Evolutionary conservation across 2,329 filamentous ascomycete species (phyloP).

Genomic region (Aspergillus intermedius): DNA sequence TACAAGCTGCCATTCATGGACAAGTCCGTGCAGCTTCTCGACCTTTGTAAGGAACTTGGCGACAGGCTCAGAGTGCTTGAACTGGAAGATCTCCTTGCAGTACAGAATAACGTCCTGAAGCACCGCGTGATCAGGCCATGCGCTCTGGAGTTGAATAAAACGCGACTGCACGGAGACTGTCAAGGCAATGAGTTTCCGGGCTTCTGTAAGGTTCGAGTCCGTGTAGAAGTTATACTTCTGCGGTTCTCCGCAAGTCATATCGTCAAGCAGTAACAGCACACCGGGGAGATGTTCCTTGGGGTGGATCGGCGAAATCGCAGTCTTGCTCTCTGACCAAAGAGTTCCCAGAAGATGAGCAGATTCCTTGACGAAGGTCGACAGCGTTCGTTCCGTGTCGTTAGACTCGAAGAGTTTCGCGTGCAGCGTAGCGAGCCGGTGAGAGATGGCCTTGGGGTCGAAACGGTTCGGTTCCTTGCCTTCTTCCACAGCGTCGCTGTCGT

Average conservation of each 20-base stretch:
- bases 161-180: conserved; percentile 62
- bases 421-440: conserved; percentile 55
- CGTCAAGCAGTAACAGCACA: conserved; percentile 59
- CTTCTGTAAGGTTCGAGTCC: conserved; percentile 69
- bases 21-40: conserved; percentile 75
- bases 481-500: conserved; percentile 50
- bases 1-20: conserved; percentile 94
- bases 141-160: conserved; percentile 61
- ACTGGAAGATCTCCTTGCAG: conserved; percentile 67
- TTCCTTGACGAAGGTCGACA: conserved; percentile 31
- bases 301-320: conserved; percentile 17
- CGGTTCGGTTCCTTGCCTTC: conserved; percentile 20
- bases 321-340: conserved; percentile 21
- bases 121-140: conserved; percentile 69
- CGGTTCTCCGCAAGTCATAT: conserved; percentile 49
- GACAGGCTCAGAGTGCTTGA: conserved; percentile 74
- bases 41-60: conserved; percentile 79
- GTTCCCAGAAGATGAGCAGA: conserved; percentile 30
- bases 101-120: conserved; percentile 69
- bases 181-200: conserved; percentile 64
- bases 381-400: conserved; percentile 20
- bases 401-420: conserved; percentile 46
- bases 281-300: conserved; percentile 57
- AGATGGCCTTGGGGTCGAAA: conserved; percentile 48
- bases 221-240: conserved; percentile 80